Percentiles rank a stretch among this genome's conserved stretches.
Conservation (phyloP, 2,329 filamentous ascomycete genomes). For the Pseudogymnoascus sp. region DNA sequence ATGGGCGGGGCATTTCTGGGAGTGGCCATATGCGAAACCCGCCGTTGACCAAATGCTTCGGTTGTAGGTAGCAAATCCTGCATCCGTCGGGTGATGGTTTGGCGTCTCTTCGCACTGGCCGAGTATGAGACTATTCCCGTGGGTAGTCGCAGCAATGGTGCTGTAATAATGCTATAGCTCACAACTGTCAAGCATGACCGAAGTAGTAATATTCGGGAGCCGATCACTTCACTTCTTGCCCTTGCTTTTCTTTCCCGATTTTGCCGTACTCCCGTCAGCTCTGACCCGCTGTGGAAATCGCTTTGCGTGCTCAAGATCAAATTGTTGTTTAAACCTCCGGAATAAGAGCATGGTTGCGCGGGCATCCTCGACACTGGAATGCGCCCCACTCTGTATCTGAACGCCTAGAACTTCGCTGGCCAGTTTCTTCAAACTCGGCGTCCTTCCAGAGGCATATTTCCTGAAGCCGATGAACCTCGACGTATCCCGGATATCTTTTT, state of each 20-base stretch:
- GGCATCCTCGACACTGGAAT: conserved; percentile 71
- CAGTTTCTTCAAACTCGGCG: conserved; percentile 56
- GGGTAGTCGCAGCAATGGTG: background rate
- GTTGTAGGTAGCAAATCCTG: background rate
- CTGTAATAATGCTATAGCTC: background rate
- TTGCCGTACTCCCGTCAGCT: background rate
- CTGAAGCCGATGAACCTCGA: conserved; percentile 68
- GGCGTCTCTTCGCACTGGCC: background rate
- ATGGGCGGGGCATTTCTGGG: background rate
- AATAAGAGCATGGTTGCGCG: conserved; percentile 86
- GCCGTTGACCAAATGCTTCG: background rate
- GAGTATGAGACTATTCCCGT: background rate
- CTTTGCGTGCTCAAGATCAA: conserved; percentile 72
- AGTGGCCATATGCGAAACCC: background rate
- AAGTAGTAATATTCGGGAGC: background rate
- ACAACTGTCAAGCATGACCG: background rate
- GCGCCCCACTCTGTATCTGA: conserved; percentile 55
- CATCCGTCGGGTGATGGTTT: background rate
- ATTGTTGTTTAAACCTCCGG: conserved; percentile 69
- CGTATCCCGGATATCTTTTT: conserved; percentile 75
- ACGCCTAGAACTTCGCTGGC: conserved; percentile 49
- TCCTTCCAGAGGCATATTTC: conserved; percentile 57
- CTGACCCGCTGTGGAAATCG: conserved; percentile 44
- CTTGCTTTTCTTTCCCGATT: conserved; percentile 31
- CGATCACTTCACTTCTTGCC: conserved; percentile 30